Conservation (phyloP, 768 basidiomycete genomes). For the Coprinopsis cinerea region DNA sequence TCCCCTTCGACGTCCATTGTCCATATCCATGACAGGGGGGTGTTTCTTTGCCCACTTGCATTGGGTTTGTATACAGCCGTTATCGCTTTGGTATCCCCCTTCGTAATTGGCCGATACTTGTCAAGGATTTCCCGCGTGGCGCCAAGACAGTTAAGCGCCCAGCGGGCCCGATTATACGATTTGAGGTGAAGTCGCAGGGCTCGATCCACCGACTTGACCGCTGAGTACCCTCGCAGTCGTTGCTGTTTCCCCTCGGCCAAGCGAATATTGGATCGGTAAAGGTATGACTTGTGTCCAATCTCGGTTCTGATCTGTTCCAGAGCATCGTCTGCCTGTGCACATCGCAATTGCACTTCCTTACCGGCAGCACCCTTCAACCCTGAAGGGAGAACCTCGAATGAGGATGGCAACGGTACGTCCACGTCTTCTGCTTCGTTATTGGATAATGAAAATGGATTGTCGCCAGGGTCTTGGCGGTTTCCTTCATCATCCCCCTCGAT, state of each 20-base stretch:
- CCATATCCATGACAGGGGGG: constrained; percentile 4
- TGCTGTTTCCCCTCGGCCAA: neutral
- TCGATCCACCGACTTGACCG: neutral
- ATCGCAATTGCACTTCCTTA: no score
- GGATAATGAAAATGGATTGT: no score
- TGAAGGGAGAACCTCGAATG: no score
- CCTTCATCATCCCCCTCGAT: no score
- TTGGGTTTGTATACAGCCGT: constrained; percentile 2
- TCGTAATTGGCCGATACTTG: neutral
- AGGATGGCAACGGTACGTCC: no score
- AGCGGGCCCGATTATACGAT: neutral
- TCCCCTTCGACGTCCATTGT: neutral
- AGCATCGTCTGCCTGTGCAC: no score
- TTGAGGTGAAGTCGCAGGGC: neutral
- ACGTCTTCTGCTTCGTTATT: no score
- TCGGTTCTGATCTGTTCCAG: no score
- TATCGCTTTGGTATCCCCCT: neutral
- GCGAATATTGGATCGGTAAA: no score
- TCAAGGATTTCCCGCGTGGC: neutral
- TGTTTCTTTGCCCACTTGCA: neutral
- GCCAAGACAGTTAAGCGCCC: neutral
- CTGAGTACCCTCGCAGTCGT: neutral
- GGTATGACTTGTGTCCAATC: no score
- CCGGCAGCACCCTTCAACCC: no score
- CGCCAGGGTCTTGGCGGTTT: no score